These are phyloP conservation scores for Emmonsiellopsis sp. DNA, from an alignment of 2,329 filamentous ascomycete genomes.

Conservation along the genomic window DNA sequence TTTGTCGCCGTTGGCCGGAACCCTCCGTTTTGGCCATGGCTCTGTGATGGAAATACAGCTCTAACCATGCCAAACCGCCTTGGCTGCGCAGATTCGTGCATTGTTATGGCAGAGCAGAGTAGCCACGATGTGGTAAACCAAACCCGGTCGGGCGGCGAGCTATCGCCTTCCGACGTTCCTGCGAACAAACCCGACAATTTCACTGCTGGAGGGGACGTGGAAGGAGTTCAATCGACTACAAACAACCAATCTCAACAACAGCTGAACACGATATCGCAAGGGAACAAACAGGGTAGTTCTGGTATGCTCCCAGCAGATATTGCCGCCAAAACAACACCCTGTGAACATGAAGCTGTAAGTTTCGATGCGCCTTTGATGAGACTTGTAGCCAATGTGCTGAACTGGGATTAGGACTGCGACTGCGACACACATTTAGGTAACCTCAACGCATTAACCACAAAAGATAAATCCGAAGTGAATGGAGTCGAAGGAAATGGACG, in stretches of 20 bases:
- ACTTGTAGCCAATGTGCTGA: neutral
- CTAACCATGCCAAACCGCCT: slow-evolving; percentile 23
- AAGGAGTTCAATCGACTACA: slow-evolving; percentile 29
- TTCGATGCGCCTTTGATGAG: too few species aligned
- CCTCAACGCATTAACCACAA: neutral
- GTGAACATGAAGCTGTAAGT: slow-evolving; percentile 7
- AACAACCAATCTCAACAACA: slow-evolving; percentile 20
- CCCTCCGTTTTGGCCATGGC: slow-evolving; percentile 1
- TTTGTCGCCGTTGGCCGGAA: slow-evolving; percentile 10
- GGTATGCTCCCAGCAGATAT: slow-evolving; percentile 12
- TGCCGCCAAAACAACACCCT: slow-evolving; percentile 1
- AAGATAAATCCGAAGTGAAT: slow-evolving; percentile 29
- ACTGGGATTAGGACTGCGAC: neutral
- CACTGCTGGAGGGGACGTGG: slow-evolving; percentile 42
- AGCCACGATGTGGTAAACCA: slow-evolving; percentile 64
- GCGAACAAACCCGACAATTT: slow-evolving; percentile 47
- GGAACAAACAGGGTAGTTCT: slow-evolving; percentile 15
- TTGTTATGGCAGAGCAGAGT: slow-evolving; percentile 66
- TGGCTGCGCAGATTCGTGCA: slow-evolving; percentile 36
- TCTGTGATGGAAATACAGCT: slow-evolving; percentile 13
- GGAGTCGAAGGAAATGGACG: slow-evolving; percentile 25
- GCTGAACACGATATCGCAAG: slow-evolving; percentile 11
- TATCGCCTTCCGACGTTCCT: slow-evolving; percentile 56
- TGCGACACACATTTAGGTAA: neutral
- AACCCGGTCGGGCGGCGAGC: slow-evolving; percentile 56